Conservation (phyloP, 768 basidiomycete genomes). For the Serpula lacrymans region DNA sequence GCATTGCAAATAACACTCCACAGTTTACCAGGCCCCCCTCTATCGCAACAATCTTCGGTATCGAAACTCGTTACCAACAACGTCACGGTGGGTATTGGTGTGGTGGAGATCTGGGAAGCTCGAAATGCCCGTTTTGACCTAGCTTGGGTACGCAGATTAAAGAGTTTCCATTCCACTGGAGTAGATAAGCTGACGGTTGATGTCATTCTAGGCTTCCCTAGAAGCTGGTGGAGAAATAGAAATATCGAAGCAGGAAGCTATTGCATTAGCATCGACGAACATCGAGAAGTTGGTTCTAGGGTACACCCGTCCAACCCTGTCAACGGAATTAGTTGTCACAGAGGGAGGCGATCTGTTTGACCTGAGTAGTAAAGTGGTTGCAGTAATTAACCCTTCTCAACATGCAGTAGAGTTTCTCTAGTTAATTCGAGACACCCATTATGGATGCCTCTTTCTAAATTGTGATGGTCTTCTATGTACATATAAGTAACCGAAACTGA, state of each 20-base stretch:
- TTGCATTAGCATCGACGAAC: conserved; percentile 52
- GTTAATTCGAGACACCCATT: too few relatives aligned
- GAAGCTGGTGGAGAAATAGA: conserved; percentile 35
- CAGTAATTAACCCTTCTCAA: conserved; percentile 29
- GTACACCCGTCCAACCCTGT: conserved; percentile 2
- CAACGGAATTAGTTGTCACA: conserved; percentile 28
- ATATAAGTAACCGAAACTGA: too few relatives aligned
- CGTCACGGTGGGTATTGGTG: conserved; percentile 70
- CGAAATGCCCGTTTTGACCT: conserved; percentile 77
- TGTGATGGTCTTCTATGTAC: too few relatives aligned
- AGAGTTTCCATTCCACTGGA: conserved; percentile 1
- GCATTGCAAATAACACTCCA: too few relatives aligned
- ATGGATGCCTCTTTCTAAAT: too few relatives aligned
- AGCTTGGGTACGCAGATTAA: conserved; percentile 62
- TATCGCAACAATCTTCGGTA: conserved; percentile 52
- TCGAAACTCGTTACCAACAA: conserved; percentile 60
- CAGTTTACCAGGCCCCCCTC: conserved; percentile 72
- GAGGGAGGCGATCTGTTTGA: conserved; percentile 32
- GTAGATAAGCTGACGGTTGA: conserved; percentile 8
- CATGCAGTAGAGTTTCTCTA: conserved; percentile 27
- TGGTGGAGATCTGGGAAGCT: conserved; percentile 65
- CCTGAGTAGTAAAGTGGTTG: conserved; percentile 33
- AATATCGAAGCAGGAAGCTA: conserved; percentile 44
- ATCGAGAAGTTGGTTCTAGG: conserved; percentile 49
- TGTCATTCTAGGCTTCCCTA: conserved; percentile 33